phyloP scores from a whole-genome alignment of 1,284 basidiomycete species.

The Polyporus tsugae region DNA sequence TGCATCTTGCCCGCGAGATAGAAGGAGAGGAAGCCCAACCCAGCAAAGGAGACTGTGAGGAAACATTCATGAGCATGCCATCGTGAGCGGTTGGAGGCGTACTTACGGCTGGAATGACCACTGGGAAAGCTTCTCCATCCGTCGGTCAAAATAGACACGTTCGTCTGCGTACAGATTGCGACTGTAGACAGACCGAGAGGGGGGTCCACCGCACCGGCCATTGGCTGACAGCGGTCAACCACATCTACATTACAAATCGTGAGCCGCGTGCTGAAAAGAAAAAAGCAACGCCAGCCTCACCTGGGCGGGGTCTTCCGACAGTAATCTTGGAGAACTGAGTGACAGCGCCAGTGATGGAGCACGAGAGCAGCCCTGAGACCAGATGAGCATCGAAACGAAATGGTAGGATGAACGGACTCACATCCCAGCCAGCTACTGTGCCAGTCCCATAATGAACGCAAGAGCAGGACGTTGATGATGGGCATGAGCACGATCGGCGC shows the following conservation, averaged over 20 bases:
- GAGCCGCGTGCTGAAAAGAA: neutral
- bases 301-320: conserved; percentile 90
- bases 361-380: conserved; percentile 70
- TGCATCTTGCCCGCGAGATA: conserved; percentile 94
- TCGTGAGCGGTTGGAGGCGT: neutral
- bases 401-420: conserved; percentile 46
- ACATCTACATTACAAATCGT: conserved; percentile 58
- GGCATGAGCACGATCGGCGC: conserved; percentile 76
- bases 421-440: conserved; percentile 85
- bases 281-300: conserved; percentile 43
- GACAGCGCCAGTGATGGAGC: conserved; percentile 80
- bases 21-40: conserved; percentile 89
- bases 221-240: conserved; percentile 85
- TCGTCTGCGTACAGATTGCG: conserved; percentile 81
- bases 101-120: conserved; percentile 86
- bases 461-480: conserved; percentile 71
- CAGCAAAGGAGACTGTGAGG: conserved; percentile 85
- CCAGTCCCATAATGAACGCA: conserved; percentile 88
- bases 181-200: conserved; percentile 78
- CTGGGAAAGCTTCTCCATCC: conserved; percentile 96
- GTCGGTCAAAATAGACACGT: conserved; percentile 70
- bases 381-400: conserved; percentile 6
- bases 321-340: conserved; percentile 90
- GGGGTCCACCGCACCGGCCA: conserved; percentile 69
- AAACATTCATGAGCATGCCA: neutral